Conservation (phyloP, 345 rosid species). For the Balakata baccata region DNA sequence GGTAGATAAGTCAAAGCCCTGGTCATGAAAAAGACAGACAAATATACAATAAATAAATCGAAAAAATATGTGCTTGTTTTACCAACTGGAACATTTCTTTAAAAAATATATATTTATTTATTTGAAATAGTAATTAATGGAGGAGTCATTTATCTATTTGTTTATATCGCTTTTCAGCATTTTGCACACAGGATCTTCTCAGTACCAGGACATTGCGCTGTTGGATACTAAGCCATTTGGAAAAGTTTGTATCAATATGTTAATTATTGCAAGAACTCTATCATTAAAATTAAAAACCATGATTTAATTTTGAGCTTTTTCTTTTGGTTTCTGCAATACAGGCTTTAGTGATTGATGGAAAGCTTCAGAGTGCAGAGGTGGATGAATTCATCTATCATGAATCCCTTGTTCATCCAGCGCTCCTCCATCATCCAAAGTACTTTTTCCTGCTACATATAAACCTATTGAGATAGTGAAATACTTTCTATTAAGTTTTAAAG, state of each 20-base stretch:
- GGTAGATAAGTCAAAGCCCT: background rate
- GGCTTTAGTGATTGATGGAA: constrained; percentile 67
- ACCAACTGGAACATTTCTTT: background rate
- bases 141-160: too few relatives aligned
- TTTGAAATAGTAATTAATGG: too few relatives aligned
- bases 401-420: constrained; percentile 58
- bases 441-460: too few relatives aligned
- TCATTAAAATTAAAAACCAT: too few relatives aligned
- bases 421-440: constrained; percentile 53
- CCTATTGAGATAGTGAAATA: too few relatives aligned
- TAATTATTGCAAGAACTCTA: background rate
- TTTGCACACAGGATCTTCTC: constrained; percentile 51
- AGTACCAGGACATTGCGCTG: constrained; percentile 57
- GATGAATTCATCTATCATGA: constrained; percentile 77
- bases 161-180: constrained; percentile 30
- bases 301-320: too few relatives aligned
- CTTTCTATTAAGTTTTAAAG: too few relatives aligned
- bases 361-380: constrained; percentile 68
- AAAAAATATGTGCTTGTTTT: background rate
- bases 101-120: too few relatives aligned
- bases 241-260: constrained; percentile 27
- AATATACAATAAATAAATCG: background rate
- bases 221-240: constrained; percentile 65
- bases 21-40: constrained; percentile 31
- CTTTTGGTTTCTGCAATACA: constrained; percentile 6